Evolutionary conservation across 305 asterid genomes (phyloP).

Genomic region (Plantago lanceolata): DNA sequence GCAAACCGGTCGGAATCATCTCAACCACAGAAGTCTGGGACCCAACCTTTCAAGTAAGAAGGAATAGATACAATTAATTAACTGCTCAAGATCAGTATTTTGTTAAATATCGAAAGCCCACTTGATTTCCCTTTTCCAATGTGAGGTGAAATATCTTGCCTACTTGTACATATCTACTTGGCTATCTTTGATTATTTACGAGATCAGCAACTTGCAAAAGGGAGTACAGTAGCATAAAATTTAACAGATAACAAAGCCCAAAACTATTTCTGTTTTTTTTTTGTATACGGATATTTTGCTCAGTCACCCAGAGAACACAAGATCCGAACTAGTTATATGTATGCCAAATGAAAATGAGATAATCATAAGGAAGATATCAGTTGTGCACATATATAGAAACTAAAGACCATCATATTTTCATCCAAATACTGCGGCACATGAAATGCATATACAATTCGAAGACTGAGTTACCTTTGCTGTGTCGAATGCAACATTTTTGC

Average conservation of each 20-base stretch:
- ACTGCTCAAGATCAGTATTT: conserved; percentile 9
- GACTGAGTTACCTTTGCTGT: conserved; percentile 67
- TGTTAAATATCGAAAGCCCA: not conserved
- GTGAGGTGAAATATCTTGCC: conserved; percentile 10
- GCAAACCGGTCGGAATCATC: conserved; percentile 67
- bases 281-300: conserved; percentile 10
- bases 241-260: not conserved
- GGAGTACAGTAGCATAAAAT: not conserved
- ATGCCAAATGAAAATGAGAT: too few species aligned
- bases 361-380: too few species aligned
- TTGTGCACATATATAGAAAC: too few species aligned
- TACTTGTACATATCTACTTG: conserved; percentile 5
- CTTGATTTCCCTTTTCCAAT: conserved; percentile 1
- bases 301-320: conserved; percentile 6
- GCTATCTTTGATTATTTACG: not conserved
- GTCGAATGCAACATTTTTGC: conserved; percentile 80
- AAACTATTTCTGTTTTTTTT: not conserved
- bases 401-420: conserved; percentile 1
- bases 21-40: conserved; percentile 64
- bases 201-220: not conserved
- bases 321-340: conserved; percentile 2
- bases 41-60: conserved; percentile 46
- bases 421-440: conserved; percentile 13
- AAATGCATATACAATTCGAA: conserved; percentile 11
- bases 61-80: conserved; percentile 15